Percentiles rank a stretch among this genome's conserved stretches.
Evolutionary conservation across 306 rosid species (phyloP).

Genomic region (Corylus americana): DNA sequence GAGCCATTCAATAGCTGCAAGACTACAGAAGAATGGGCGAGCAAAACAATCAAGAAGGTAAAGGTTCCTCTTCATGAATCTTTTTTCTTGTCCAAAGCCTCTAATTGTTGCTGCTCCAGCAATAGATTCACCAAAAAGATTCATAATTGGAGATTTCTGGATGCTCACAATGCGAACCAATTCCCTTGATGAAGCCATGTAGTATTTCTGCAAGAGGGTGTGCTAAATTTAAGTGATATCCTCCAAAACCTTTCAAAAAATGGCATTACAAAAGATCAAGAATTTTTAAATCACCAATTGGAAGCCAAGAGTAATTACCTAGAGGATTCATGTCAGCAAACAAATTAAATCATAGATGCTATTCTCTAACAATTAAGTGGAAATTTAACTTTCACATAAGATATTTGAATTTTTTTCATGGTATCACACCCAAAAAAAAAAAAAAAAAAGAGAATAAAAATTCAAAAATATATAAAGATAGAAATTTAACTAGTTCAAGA

Average conservation of each 20-base stretch:
- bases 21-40: constrained; percentile 98
- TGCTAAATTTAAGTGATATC: constrained; percentile 21
- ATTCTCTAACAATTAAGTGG: not conserved
- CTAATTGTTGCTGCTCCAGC: constrained; percentile 98
- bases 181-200: constrained; percentile 99
- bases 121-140: constrained; percentile 97
- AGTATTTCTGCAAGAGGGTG: constrained; percentile 72
- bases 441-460: not conserved
- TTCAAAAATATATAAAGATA: too few relatives aligned
- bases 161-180: constrained; percentile 97
- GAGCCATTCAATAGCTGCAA: constrained; percentile 99
- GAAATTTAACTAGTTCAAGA: not conserved
- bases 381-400: not conserved
- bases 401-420: not conserved
- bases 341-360: not conserved
- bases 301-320: not conserved
- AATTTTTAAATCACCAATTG: not conserved
- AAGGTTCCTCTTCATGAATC: constrained; percentile 92
- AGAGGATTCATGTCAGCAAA: not conserved
- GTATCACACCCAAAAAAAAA: not conserved
- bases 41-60: constrained; percentile 94
- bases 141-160: constrained; percentile 92
- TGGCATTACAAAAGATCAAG: not conserved
- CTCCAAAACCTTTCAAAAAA: constrained; percentile 16
- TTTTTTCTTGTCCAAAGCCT: constrained; percentile 98